Evolutionary conservation across 345 rosid genomes (phyloP).

Genomic region (Ricinus communis): DNA sequence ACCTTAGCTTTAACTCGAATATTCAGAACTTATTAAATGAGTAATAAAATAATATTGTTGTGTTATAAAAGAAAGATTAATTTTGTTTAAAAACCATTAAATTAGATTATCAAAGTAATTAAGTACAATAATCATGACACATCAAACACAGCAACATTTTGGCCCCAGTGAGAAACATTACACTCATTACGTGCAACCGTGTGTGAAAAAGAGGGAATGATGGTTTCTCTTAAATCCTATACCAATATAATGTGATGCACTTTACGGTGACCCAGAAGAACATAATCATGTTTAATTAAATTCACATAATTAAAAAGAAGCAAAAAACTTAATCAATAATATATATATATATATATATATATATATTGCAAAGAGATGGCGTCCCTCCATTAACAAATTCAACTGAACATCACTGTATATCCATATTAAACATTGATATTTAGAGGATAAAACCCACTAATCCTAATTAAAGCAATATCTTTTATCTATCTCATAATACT

Average conservation of each 20-base stretch:
- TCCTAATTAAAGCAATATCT: background rate
- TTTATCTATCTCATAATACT: background rate
- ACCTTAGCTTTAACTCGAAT: too few species aligned
- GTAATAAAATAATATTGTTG: too few species aligned
- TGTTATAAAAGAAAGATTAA: too few species aligned
- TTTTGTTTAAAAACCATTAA: too few species aligned
- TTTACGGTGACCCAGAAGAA: conserved; percentile 3
- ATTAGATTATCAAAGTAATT: too few species aligned
- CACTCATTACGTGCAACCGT: background rate
- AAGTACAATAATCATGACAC: background rate
- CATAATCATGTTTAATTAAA: background rate
- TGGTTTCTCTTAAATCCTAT: conserved; percentile 14
- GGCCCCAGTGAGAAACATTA: background rate
- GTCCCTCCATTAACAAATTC: background rate
- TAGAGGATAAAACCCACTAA: conserved; percentile 13
- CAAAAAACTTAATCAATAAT: background rate
- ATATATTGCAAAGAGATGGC: background rate
- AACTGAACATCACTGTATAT: background rate
- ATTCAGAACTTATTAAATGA: too few species aligned
- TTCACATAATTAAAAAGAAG: background rate
- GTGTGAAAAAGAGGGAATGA: conserved; percentile 6
- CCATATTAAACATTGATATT: background rate
- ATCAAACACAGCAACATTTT: background rate
- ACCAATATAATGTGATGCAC: conserved; percentile 3
- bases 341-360: background rate